Conservation (phyloP, 805 yeast species). For the Yamadazyma endophytica region DNA sequence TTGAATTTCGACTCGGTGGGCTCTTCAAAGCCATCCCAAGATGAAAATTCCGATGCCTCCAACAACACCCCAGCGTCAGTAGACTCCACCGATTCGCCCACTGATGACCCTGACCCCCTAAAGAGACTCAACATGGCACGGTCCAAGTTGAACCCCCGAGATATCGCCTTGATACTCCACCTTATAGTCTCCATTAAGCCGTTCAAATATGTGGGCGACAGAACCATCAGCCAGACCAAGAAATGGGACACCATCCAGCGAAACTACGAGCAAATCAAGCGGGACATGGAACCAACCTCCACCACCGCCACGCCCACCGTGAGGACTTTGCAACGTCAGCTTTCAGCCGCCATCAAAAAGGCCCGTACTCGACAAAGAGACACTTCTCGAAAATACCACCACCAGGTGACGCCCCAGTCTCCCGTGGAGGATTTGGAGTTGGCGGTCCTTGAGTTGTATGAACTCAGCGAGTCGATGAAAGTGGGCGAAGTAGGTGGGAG, state of each 20-base stretch:
- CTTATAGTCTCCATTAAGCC: conserved; percentile 28
- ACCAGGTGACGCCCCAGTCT: not conserved
- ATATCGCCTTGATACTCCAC: conserved; percentile 26
- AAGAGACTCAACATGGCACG: conserved; percentile 11
- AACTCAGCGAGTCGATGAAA: conserved; percentile 28
- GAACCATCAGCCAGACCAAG: conserved; percentile 26
- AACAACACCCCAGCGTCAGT: too few relatives aligned
- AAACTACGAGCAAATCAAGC: conserved; percentile 17
- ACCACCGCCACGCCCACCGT: conserved; percentile 25
- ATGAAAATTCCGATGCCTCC: too few relatives aligned
- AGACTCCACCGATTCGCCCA: not conserved
- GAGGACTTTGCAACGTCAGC: conserved; percentile 33
- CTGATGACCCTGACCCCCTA: not conserved
- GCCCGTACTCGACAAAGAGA: conserved; percentile 11
- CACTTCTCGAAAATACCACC: not conserved
- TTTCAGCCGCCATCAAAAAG: conserved; percentile 28
- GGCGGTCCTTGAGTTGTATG: conserved; percentile 23
- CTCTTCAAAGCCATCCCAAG: too few relatives aligned
- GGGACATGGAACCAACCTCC: conserved; percentile 1
- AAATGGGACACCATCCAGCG: conserved; percentile 33
- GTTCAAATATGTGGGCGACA: conserved; percentile 33
- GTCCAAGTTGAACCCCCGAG: conserved; percentile 22
- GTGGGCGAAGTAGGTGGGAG: conserved; percentile 18
- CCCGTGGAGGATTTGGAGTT: conserved; percentile 19
- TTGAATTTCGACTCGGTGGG: too few relatives aligned